These are phyloP conservation scores for Sisymbrium irio DNA, from an alignment of 345 rosid species.

Conservation along the genomic window DNA sequence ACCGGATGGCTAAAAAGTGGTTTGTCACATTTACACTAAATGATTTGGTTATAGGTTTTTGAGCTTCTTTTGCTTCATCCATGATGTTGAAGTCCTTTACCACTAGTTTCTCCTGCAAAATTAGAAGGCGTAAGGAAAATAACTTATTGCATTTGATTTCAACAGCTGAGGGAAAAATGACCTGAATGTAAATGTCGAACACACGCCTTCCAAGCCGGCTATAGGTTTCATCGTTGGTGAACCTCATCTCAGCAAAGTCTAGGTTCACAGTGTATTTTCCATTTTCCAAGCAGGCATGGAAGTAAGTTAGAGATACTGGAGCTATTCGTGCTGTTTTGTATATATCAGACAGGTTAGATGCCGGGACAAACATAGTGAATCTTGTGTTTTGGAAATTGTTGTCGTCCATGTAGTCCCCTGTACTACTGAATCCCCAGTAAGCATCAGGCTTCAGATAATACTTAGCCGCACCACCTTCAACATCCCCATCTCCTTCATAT, in stretches of 20 bases:
- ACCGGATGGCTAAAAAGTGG: constrained; percentile 46
- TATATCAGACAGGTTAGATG: constrained; percentile 44
- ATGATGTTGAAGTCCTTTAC: constrained; percentile 51
- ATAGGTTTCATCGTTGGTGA: constrained; percentile 45
- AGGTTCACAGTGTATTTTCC: constrained; percentile 51
- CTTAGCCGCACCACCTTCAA: constrained; percentile 52
- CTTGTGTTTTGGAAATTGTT: constrained; percentile 44
- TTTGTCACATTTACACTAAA: constrained; percentile 36
- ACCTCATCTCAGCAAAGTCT: constrained; percentile 60
- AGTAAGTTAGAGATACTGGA: constrained; percentile 67
- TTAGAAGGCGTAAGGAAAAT: constrained; percentile 3
- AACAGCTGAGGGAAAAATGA: constrained; percentile 16
- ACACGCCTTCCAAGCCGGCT: constrained; percentile 58
- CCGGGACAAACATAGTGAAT: constrained; percentile 21
- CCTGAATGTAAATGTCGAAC: constrained; percentile 67
- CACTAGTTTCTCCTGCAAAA: constrained; percentile 44
- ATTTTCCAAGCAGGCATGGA: constrained; percentile 61
- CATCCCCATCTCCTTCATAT: constrained; percentile 55
- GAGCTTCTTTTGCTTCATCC: constrained; percentile 49
- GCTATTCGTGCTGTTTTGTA: constrained; percentile 50
- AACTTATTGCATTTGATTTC: not conserved
- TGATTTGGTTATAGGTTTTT: constrained; percentile 31
- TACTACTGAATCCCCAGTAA: constrained; percentile 71
- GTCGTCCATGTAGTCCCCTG: constrained; percentile 73
- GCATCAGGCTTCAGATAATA: constrained; percentile 33